Base-by-base conservation (phyloP, 148 eudicot species). In the Rhododendron simsii region DNA sequence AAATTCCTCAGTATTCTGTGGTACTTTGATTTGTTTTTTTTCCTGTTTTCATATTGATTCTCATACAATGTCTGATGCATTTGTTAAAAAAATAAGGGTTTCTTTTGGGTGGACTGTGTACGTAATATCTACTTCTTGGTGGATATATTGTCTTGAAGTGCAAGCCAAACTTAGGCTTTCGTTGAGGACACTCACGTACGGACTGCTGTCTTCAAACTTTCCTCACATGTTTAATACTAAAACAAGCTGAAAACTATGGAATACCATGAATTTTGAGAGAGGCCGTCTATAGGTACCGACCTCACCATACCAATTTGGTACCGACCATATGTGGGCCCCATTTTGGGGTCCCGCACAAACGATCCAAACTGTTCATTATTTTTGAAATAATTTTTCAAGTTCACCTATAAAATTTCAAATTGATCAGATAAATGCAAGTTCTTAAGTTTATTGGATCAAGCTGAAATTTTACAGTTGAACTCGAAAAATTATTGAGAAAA, bases 1-100 rank as follows among this genome's bases (percentile, higher is more conserved):
- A 89, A 87, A 93, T 97, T 86, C 99, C 99, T 13, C 93, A 94
- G 71, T 85, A 89, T 85, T 93, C 99, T 80, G 95, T 95, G 98
- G 99, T 96, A 94, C 33, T 82, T 35, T 28, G 14, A 20, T 51
- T 69, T 73, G 50, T 84, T 59, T 51, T 78, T 78, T 74, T 44
- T 80, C 81, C 39, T 7, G 2, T 39, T 16, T 7, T 39, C 7
- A 74, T 74, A 7, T 74, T 74, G 20, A 35, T 75, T 75, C 26
- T 75, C 48, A 37, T 39, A 7, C 4, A 10, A 35, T 16, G 12
- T 75, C 39, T 35, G 47, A 75, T 71, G 61, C 73, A 33, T 83
- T 69, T 47, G 26, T 83, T 20, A 3, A 1, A n/a, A 84, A 84
- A 37, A 53, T 11, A 23, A 23, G 71, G 44, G 13, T 84, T 76